Evolutionary conservation across 352 stramenopile species (phyloP).

Genomic region (Phytophthora capsici): DNA sequence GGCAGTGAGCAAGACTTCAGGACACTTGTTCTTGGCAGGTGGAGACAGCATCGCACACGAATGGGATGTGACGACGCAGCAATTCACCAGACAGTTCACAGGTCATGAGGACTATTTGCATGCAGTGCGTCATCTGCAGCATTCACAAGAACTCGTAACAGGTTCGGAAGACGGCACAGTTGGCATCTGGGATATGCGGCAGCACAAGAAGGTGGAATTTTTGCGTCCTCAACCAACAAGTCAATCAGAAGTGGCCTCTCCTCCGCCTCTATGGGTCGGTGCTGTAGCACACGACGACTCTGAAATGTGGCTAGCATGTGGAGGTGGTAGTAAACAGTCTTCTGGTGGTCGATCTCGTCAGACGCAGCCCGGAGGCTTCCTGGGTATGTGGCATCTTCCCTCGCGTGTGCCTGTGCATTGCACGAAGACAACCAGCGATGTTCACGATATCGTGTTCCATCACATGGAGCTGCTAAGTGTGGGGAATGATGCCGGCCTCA

Average conservation of each 20-base stretch:
- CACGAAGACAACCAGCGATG: constrained; percentile 63
- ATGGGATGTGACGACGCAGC: constrained; percentile 57
- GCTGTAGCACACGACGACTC: constrained; percentile 70
- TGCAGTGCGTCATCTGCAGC: constrained; percentile 62
- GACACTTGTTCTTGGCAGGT: constrained; percentile 62
- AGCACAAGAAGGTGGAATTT: constrained; percentile 55
- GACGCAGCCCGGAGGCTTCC: constrained; percentile 46
- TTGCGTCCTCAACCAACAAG: constrained; percentile 52
- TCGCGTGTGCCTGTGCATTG: constrained; percentile 75
- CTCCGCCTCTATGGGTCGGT: constrained; percentile 55
- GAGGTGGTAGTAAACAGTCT: constrained; percentile 52
- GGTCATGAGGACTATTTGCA: constrained; percentile 75
- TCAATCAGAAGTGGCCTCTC: not conserved
- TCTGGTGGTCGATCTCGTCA: constrained; percentile 25
- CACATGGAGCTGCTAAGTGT: constrained; percentile 76
- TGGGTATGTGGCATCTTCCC: constrained; percentile 82
- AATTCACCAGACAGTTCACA: constrained; percentile 60
- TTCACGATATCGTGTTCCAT: constrained; percentile 77
- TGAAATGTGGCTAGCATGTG: constrained; percentile 76
- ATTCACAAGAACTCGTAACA: constrained; percentile 77
- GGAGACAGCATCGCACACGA: constrained; percentile 70
- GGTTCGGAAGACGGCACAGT: constrained; percentile 75
- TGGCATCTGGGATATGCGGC: constrained; percentile 78
- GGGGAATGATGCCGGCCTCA: constrained; percentile 66
- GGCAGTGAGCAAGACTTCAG: constrained; percentile 42